phyloP scores from a whole-genome alignment of 23 red algal genomes.

The Chondrus crispus region DNA sequence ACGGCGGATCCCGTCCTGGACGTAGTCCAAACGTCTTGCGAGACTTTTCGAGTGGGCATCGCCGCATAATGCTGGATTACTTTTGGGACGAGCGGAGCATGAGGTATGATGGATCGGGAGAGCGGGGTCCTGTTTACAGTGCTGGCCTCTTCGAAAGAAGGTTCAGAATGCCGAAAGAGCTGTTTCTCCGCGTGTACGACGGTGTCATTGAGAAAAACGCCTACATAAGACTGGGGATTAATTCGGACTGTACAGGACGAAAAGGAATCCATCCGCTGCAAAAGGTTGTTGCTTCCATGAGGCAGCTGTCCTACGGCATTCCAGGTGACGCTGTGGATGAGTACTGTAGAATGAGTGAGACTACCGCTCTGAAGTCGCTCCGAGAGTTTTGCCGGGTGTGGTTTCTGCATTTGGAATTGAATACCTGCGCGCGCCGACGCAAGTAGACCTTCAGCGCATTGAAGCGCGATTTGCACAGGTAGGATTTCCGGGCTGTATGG shows the following conservation, averaged over 20 bases:
- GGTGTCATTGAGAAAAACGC: not conserved
- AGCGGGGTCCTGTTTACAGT: not conserved
- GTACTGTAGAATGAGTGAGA: too few species aligned
- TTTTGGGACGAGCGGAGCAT: not conserved
- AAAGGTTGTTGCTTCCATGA: not conserved
- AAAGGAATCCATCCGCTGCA: not conserved
- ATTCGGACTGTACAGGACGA: not conserved
- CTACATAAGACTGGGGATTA: not conserved
- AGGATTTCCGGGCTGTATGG: slow-evolving; percentile 10
- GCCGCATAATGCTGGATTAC: not conserved
- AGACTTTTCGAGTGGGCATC: not conserved
- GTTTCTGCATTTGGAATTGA: slow-evolving; percentile 1
- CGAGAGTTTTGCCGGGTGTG: too few species aligned
- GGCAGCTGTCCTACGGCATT: not conserved
- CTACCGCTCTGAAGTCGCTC: too few species aligned
- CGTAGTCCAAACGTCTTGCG: not conserved
- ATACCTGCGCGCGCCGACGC: not conserved
- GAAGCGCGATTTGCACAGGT: not conserved
- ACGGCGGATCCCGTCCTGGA: not conserved
- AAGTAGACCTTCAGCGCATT: not conserved
- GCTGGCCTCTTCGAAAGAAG: not conserved
- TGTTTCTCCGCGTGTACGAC: not conserved
- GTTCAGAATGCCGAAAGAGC: not conserved
- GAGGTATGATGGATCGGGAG: not conserved
- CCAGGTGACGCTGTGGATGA: too few species aligned